These are phyloP conservation scores for Phytophthora pini DNA, from an alignment of 352 stramenopile genomes.

Conservation along the genomic window DNA sequence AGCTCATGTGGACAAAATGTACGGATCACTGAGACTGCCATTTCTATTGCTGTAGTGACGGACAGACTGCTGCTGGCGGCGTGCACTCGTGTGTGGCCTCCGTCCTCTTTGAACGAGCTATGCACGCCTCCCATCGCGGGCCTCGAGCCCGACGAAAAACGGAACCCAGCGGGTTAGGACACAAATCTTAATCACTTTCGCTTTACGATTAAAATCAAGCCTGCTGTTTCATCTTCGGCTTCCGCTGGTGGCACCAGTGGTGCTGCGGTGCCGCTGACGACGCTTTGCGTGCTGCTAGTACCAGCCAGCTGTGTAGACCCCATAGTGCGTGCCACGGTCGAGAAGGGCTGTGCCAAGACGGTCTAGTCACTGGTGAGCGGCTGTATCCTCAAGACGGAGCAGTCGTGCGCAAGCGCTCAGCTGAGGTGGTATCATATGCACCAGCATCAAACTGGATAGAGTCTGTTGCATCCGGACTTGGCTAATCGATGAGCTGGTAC, in stretches of 20 bases:
- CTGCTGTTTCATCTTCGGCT: constrained; percentile 6
- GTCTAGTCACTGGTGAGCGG: background rate
- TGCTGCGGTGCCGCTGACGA: background rate
- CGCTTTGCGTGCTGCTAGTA: background rate
- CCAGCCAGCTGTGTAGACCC: background rate
- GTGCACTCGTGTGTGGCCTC: constrained; percentile 11
- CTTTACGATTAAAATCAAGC: constrained; percentile 6
- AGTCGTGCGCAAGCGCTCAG: background rate
- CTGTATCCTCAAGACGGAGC: background rate
- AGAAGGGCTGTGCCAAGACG: background rate
- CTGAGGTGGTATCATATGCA: background rate
- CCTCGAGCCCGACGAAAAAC: constrained; percentile 13
- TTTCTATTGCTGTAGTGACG: constrained; percentile 20
- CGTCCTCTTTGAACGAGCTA: constrained; percentile 7
- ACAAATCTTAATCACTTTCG: constrained; percentile 18
- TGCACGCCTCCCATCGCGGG: constrained; percentile 23
- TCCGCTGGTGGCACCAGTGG: background rate
- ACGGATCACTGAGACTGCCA: constrained; percentile 7
- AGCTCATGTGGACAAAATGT: constrained; percentile 22
- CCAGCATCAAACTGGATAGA: background rate
- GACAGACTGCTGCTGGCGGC: background rate
- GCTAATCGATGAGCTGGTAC: background rate
- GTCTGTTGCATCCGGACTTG: background rate
- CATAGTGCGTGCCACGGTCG: background rate
- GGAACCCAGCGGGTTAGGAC: constrained; percentile 22